A percentile compares a stretch with the other conserved stretches of the same genome.
These are phyloP conservation scores for Eimeria falciformis DNA, from an alignment of 169 alveolate genomes.

Conservation along the genomic window DNA sequence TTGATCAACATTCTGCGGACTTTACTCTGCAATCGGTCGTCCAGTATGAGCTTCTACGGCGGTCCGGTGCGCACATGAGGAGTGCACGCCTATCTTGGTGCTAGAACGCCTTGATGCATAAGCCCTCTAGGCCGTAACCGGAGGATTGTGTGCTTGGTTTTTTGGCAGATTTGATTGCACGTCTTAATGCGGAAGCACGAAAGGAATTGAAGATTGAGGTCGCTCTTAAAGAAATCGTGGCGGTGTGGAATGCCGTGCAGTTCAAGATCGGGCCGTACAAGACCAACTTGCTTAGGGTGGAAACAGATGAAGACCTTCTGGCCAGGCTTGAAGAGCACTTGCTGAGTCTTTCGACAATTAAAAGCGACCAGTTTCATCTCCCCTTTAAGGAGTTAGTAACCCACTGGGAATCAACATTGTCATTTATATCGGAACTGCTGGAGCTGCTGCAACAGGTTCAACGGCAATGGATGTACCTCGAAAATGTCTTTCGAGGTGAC, in stretches of 20 bases:
- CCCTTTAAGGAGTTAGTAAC: constrained; percentile 82
- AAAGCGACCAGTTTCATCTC: constrained; percentile 80
- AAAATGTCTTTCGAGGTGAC: constrained; percentile 80
- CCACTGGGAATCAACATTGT: constrained; percentile 82
- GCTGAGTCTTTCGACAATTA: constrained; percentile 80
- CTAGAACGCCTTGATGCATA: too few species aligned
- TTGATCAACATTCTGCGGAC: constrained; percentile 74
- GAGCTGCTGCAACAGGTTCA: constrained; percentile 82
- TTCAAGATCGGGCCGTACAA: constrained; percentile 77
- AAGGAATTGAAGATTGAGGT: constrained; percentile 84
- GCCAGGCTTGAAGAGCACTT: constrained; percentile 83
- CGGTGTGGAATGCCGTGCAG: constrained; percentile 71
- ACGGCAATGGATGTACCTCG: constrained; percentile 83
- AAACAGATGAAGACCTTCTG: constrained; percentile 77
- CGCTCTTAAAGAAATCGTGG: constrained; percentile 80
- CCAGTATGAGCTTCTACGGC: constrained; percentile 70
- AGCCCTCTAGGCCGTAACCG: too few species aligned
- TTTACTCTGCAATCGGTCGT: constrained; percentile 76
- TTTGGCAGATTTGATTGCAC: constrained; percentile 67
- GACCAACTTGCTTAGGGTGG: constrained; percentile 71
- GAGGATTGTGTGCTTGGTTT: not conserved
- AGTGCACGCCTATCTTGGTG: not conserved
- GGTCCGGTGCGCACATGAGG: constrained; percentile 65
- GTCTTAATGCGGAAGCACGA: constrained; percentile 83
- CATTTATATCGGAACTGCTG: constrained; percentile 81